Percentiles rank a stretch among this genome's conserved stretches.
phyloP scores from a whole-genome alignment of 257 asterid genomes.

The Ballota nigra region DNA sequence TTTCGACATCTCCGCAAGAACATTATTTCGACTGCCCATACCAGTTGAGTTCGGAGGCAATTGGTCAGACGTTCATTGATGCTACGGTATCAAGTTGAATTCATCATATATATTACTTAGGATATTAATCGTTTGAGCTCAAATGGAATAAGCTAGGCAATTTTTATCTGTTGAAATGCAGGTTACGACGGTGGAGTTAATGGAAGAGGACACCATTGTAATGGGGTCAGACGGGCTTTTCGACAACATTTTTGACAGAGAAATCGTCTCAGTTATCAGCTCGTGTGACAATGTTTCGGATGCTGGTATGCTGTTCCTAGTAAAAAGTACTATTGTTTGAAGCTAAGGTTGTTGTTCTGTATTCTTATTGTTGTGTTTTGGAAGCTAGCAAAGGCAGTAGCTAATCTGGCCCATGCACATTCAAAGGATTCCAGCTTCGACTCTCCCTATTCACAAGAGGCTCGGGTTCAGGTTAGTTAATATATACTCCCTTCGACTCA shows the following conservation, averaged over 20 bases:
- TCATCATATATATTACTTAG: not conserved
- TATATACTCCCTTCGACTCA: not conserved
- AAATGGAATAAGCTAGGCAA: not conserved
- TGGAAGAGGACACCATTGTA: constrained; percentile 63
- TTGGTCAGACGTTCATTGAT: constrained; percentile 80
- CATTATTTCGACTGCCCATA: constrained; percentile 93
- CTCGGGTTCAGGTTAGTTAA: constrained; percentile 54
- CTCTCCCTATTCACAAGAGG: constrained; percentile 85
- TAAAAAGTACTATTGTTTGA: not conserved
- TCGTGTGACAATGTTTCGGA: constrained; percentile 37
- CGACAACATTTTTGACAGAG: constrained; percentile 67
- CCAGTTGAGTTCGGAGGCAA: constrained; percentile 84
- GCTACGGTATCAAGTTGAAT: constrained; percentile 58
- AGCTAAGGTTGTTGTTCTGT: constrained; percentile 9
- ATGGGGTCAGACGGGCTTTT: constrained; percentile 92
- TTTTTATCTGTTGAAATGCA: constrained; percentile 30
- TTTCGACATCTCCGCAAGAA: constrained; percentile 80
- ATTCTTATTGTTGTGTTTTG: constrained; percentile 24
- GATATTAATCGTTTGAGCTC: not conserved
- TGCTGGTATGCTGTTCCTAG: constrained; percentile 50
- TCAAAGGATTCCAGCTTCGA: constrained; percentile 66
- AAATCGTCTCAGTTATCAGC: constrained; percentile 48
- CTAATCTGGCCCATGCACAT: constrained; percentile 64
- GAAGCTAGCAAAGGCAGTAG: constrained; percentile 77
- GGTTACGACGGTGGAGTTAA: constrained; percentile 67